Base-by-base conservation (phyloP, 805 yeast genomes). In the Starmerella floris region DNA sequence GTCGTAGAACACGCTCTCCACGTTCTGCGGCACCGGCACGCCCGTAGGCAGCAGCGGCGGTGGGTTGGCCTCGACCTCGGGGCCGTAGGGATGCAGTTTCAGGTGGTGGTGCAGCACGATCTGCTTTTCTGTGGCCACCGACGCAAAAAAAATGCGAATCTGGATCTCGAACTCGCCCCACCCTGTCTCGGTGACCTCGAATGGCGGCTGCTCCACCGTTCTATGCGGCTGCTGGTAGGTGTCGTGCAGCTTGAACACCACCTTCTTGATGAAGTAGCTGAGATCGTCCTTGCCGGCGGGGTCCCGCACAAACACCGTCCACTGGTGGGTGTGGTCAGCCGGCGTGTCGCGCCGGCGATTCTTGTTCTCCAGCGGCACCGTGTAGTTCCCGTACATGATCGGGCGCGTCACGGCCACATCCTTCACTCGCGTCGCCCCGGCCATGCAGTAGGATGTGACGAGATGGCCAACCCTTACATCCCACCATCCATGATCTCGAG, bases 141-240 rank as follows among this genome's bases (percentile, higher is more conserved):
- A 71, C 30, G 77, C 78, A 60, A 91, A 91, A 59, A 78, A 87
- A 16, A 91, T 74, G 57, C 87, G 83, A 42, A 91, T 77, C 30
- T 82, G 74, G 48, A 91, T 80, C 56, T 91, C 99, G 62, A 91
- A 91, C 61, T 91, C 99, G 51, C 99, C 99, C 99, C 99, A 91
- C 0, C 99, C 99, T 0, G 97, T 83, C 57, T 91, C 99, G 2
- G 94, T 81, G 23, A 91, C 84, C 59, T 85, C 94, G 55, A 80
- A 91, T 0, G 98, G 98, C 2, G 97, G 96, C 25, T 67, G 59
- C 49, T 91, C 97, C 15, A 88, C 69, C 1, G 91, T 72, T 42
- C 99, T 67, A n/a, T 84, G 75, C 1, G 95, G 74, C 53, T 78
- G 83, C 19, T 78, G 79, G 55, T 88, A 91, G 0, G 98, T 91